A percentile compares a stretch with the other conserved stretches of the same genome.
Conservation (phyloP, 192 early-diverging fungal genomes). For the Gigaspora rosea region DNA sequence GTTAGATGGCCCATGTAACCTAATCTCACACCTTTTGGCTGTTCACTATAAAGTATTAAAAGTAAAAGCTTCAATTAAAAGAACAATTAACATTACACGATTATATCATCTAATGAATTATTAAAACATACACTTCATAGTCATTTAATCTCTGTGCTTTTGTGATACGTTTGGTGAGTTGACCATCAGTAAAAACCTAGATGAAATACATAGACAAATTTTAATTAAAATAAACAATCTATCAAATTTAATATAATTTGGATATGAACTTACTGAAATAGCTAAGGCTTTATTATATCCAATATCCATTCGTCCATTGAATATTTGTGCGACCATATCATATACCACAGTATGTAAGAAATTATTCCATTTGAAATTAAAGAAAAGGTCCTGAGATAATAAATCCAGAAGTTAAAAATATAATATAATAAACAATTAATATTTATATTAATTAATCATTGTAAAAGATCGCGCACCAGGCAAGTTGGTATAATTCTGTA, state of each 20-base stretch:
- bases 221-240: not conserved
- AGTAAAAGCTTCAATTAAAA: not conserved
- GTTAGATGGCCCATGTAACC: constrained; percentile 99
- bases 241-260: not conserved
- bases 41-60: constrained; percentile 46
- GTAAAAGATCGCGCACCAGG: constrained; percentile 33
- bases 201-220: not conserved
- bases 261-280: constrained; percentile 17
- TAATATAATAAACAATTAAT: not conserved
- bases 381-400: constrained; percentile 73
- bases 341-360: constrained; percentile 98
- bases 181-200: constrained; percentile 82
- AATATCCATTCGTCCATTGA: constrained; percentile 83
- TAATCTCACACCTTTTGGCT: constrained; percentile 87
- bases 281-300: constrained; percentile 35
- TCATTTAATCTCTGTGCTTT: constrained; percentile 86
- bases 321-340: constrained; percentile 98
- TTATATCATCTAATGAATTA: not conserved
- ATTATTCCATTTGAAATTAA: constrained; percentile 96
- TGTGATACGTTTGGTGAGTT: constrained; percentile 81
- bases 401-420: not conserved
- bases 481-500: constrained; percentile 65
- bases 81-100: not conserved
- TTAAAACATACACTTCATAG: constrained; percentile 62
- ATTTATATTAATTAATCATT: not conserved